phyloP scores from a whole-genome alignment of 345 rosid species.

The Nasturtium officinale region DNA sequence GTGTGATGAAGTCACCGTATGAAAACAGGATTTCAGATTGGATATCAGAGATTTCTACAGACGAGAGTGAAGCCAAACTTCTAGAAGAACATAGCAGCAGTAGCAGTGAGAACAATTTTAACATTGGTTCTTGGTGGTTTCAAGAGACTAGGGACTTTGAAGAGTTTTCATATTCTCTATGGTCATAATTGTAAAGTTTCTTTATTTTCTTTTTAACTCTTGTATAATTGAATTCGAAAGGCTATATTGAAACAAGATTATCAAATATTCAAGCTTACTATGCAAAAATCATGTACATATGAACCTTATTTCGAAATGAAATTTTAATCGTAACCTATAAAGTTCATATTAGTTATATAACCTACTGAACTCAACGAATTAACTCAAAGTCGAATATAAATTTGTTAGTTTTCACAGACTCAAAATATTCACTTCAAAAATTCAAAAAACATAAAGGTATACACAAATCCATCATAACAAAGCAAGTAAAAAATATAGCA shows the following conservation, averaged over 20 bases:
- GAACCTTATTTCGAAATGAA: background rate
- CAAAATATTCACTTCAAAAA: background rate
- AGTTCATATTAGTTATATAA: background rate
- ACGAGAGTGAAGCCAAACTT: conserved; percentile 38
- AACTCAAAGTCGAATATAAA: background rate
- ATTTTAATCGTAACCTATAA: background rate
- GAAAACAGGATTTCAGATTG: conserved; percentile 56
- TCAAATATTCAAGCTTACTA: background rate
- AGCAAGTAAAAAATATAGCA: background rate
- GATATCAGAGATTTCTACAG: conserved; percentile 50
- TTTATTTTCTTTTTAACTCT: background rate
- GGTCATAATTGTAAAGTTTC: conserved; percentile 19
- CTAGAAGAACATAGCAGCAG: conserved; percentile 33
- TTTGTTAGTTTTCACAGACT: background rate
- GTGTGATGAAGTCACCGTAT: conserved; percentile 53
- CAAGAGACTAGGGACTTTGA: conserved; percentile 37
- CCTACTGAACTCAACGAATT: background rate
- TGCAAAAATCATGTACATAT: background rate
- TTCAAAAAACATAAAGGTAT: background rate
- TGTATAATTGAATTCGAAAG: background rate
- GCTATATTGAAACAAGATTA: background rate
- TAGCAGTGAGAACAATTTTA: conserved; percentile 21
- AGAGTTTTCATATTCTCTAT: conserved; percentile 39
- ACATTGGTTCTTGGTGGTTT: conserved; percentile 40
- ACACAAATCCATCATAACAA: background rate